phyloP scores from a whole-genome alignment of 2,329 filamentous ascomycete genomes.

The Polychaeton citri region DNA sequence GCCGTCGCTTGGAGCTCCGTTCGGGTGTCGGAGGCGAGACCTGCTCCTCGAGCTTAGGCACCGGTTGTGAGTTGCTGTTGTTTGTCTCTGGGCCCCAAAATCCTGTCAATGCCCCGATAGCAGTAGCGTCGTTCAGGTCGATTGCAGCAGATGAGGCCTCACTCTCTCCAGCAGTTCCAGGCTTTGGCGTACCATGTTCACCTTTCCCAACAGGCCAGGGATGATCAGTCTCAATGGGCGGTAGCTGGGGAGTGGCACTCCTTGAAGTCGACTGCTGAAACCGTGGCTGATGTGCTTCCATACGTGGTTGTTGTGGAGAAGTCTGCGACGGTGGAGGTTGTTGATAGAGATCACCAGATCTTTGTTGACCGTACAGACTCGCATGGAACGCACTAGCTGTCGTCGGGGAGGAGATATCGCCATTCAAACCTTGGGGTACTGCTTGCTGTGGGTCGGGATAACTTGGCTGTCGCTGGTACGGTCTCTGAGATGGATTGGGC shows the following conservation, averaged over 20 bases:
- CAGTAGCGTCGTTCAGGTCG: slow-evolving; percentile 11
- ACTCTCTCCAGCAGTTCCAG: slow-evolving; percentile 5
- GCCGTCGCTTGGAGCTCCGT: slow-evolving; percentile 10
- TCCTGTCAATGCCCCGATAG: slow-evolving; percentile 12
- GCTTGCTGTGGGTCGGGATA: background rate
- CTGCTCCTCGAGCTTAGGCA: slow-evolving; percentile 5
- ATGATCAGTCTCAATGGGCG: slow-evolving; percentile 8
- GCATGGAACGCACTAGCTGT: background rate
- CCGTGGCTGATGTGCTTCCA: slow-evolving; percentile 7
- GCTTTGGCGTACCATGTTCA: background rate
- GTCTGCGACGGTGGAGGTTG: slow-evolving; percentile 7
- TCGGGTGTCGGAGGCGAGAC: slow-evolving; percentile 12
- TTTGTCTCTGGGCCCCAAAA: slow-evolving; percentile 13
- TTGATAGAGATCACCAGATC: background rate
- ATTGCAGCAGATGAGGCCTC: slow-evolving; percentile 11
- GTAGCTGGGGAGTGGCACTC: slow-evolving; percentile 1
- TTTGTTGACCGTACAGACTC: background rate
- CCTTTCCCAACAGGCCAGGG: background rate
- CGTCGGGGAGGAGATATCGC: background rate
- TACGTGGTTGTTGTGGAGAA: slow-evolving; percentile 14
- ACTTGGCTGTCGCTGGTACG: background rate
- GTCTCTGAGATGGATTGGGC: background rate
- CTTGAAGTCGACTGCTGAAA: slow-evolving; percentile 4
- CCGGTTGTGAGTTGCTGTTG: slow-evolving; percentile 3
- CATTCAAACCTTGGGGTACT: background rate